A percentile compares a stretch with the other conserved stretches of the same genome.
These are phyloP conservation scores for Piloderma croceum DNA, from an alignment of 768 basidiomycete species.

Conservation along the genomic window DNA sequence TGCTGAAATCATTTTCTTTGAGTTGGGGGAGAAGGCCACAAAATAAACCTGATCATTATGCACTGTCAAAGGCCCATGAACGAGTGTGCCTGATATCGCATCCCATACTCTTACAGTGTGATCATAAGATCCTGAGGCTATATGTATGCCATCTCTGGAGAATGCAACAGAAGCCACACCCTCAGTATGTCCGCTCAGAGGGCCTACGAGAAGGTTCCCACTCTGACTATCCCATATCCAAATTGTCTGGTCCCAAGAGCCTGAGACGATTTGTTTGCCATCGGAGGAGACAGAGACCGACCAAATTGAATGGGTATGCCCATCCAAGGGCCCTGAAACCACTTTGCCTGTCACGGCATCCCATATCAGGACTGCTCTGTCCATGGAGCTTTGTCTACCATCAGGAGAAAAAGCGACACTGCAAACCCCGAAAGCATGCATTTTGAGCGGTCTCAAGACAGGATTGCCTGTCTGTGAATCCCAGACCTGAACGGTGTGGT, in stretches of 20 bases:
- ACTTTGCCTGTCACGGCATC: constrained; percentile 16
- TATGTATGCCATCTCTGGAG: not conserved
- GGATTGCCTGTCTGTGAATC: constrained; percentile 2
- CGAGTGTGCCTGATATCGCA: no score
- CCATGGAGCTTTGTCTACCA: constrained; percentile 11
- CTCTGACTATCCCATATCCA: constrained; percentile 1
- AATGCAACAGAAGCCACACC: constrained; percentile 1
- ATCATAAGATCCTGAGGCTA: constrained; percentile 2
- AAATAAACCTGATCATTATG: no score
- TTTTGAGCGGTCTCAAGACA: constrained; percentile 6
- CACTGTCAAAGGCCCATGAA: no score
- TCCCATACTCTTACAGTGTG: constrained; percentile 3
- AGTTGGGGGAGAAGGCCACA: no score
- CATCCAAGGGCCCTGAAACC: not conserved
- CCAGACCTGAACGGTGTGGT: not conserved
- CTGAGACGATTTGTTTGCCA: constrained; percentile 2
- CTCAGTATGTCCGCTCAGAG: not conserved
- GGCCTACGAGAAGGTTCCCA: no score
- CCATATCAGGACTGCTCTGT: constrained; percentile 17
- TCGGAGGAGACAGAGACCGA: not conserved
- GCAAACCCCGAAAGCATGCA: constrained; percentile 11
- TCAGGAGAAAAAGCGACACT: constrained; percentile 17
- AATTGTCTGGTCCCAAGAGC: not conserved
- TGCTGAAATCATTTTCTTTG: no score
- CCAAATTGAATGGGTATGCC: not conserved